Evolutionary conservation across 495 filamentous ascomycete genomes (phyloP).

Genomic region (Tuber magnatum): DNA sequence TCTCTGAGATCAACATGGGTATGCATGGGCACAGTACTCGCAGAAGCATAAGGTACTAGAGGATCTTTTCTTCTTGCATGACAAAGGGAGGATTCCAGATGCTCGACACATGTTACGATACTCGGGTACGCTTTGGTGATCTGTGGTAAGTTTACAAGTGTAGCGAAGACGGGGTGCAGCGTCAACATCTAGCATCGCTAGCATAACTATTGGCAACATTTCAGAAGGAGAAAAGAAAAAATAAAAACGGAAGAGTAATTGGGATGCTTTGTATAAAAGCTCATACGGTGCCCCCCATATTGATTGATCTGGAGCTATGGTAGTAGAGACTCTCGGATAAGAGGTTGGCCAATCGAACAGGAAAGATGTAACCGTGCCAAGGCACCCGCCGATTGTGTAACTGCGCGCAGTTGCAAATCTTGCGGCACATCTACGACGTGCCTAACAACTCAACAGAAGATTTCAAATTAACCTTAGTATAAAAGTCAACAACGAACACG

Average conservation of each 20-base stretch:
- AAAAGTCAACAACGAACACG: no score
- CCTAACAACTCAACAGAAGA: background rate
- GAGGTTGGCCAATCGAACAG: background rate
- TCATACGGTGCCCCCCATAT: background rate
- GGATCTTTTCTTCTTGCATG: background rate
- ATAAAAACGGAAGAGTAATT: background rate
- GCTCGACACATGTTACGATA: background rate
- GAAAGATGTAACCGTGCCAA: background rate
- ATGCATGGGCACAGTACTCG: background rate
- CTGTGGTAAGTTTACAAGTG: background rate
- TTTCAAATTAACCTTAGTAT: background rate
- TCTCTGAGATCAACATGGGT: background rate
- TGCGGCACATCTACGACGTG: background rate
- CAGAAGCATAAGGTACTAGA: background rate
- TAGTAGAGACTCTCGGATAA: background rate
- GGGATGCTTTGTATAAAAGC: background rate
- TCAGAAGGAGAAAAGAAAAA: background rate
- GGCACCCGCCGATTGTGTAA: no score
- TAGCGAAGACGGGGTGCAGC: background rate
- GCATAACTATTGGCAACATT: background rate
- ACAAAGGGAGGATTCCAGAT: background rate
- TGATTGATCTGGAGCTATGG: background rate
- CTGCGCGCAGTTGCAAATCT: no score
- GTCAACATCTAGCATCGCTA: background rate
- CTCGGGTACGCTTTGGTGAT: background rate